Conservation (phyloP, 2,329 filamentous ascomycete species). For the Neofusicoccum kwambonambiense region DNA sequence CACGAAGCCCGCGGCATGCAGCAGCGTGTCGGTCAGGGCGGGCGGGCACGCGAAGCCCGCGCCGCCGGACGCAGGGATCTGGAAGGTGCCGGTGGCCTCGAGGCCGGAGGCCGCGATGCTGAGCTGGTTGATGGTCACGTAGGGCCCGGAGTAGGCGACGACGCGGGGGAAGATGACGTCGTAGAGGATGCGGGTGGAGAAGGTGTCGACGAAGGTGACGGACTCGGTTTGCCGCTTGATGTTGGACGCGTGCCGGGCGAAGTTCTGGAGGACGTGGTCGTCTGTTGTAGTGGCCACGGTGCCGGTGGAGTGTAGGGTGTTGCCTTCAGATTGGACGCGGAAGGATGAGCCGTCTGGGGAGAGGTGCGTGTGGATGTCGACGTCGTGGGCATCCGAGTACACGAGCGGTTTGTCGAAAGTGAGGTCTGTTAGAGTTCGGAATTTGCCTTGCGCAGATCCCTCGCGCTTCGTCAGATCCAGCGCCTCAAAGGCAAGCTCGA, state of each 20-base stretch:
- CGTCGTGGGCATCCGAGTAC: neutral
- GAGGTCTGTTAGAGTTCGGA: conserved; percentile 1
- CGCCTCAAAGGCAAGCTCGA: conserved; percentile 11
- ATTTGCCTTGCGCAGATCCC: neutral
- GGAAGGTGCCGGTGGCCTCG: conserved; percentile 8
- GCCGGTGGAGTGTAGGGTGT: conserved; percentile 7
- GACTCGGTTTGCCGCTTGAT: conserved; percentile 18
- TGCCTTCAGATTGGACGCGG: neutral
- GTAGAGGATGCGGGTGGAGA: conserved; percentile 28
- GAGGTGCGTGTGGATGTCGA: neutral
- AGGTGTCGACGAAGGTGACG: conserved; percentile 23
- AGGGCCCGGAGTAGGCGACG: conserved; percentile 27
- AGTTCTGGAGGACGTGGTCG: neutral
- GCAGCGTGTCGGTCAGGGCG: conserved; percentile 31
- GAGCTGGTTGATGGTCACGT: conserved; percentile 28
- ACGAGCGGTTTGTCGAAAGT: conserved; percentile 13
- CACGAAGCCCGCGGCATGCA: conserved; percentile 34
- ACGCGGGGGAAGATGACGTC: conserved; percentile 33
- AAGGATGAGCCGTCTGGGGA: neutral
- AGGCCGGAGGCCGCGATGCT: conserved; percentile 25
- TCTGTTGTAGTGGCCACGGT: neutral
- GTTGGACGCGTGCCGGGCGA: neutral
- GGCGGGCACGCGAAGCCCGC: conserved; percentile 26
- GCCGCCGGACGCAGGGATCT: neutral
- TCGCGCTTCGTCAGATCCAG: neutral